Evolutionary conservation across 1,139 yeast genomes (phyloP), one percentile per base, ranked within the genome.

Genomic region (Debaryomyces singareniensis): DNA sequence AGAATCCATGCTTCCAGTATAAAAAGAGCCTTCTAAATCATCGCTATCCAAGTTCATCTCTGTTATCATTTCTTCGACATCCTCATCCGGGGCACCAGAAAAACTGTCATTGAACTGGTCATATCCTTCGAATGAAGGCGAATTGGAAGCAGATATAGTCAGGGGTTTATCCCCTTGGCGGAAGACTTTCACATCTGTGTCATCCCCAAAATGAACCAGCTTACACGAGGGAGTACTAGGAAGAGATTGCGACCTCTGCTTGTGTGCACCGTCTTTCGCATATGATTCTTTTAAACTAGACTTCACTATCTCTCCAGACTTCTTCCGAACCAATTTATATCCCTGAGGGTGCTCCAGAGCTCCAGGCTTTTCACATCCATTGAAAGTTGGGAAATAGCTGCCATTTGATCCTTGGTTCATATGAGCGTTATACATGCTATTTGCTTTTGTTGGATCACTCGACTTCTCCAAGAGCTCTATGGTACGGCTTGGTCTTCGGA

Each of bases 301-400:
- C 47, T 83, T 82, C 29, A 85, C 82, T 24, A 82, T 61, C 49
- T 85, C 95, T 15, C 94, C 94, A 4, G 85, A 75, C 55, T 85
- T 85, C 49, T 79, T 82, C 15, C 86, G 72, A 4, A 80, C 68
- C 29, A 81, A 49, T 35, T 40, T 42, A 31, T 45, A 32, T 23
- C 13, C 25, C 10, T 18, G 9, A 7, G 7, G 7, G 11, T 23
- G 12, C 25, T 23, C 25, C 10, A 23, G 13, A 23, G 10, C 7
- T 7, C 21, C n/a, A 7, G 21, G 21, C 21, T 7, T 7, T 18
- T 7, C 7, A n/a, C 21, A 18, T 18, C 21, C 21, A 18, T 18
- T n/a, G n/a, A 7, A n/a, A n/a, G n/a, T 18, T 16, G 9, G 10
- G n/a, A n/a, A n/a, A n/a, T n/a, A n/a, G 7, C n/a, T n/a, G 7